Percentiles rank a stretch among this genome's conserved stretches.
Conservation (phyloP, 139 green algal species). For the Diplosphaera chodatii region DNA sequence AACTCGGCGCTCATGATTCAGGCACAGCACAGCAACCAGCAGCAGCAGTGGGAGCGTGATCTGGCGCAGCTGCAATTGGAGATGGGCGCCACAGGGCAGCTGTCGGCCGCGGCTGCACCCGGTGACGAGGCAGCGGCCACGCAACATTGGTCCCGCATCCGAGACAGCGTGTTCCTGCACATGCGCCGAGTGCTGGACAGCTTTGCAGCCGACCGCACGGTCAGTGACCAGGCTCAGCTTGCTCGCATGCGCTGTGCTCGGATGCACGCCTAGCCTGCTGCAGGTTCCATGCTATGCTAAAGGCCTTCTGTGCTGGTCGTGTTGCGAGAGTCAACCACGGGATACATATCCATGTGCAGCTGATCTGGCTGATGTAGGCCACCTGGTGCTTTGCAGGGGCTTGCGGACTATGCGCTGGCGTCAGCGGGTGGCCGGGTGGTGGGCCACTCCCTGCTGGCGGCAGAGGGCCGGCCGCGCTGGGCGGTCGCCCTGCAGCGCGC, state of each 20-base stretch:
- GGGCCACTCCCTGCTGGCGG: constrained; percentile 15
- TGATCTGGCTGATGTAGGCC: too few species aligned
- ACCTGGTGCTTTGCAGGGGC: constrained; percentile 19
- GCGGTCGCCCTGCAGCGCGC: neutral
- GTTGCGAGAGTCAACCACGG: too few species aligned
- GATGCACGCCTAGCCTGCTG: too few species aligned
- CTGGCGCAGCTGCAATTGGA: neutral
- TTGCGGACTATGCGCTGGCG: constrained; percentile 23
- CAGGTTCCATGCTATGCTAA: too few species aligned
- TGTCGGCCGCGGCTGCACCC: neutral
- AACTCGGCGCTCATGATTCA: too few species aligned
- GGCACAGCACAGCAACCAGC: neutral
- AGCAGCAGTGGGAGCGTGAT: constrained; percentile 1
- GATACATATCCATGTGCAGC: too few species aligned
- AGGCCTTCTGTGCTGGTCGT: too few species aligned
- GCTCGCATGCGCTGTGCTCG: too few species aligned
- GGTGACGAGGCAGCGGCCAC: neutral
- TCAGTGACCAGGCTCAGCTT: neutral
- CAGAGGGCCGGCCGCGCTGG: neutral
- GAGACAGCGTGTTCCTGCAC: neutral
- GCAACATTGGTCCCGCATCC: neutral
- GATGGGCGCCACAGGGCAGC: neutral
- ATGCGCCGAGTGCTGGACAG: neutral
- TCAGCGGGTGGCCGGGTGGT: constrained; percentile 18
- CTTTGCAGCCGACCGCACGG: neutral